Evolutionary conservation across 108 stramenopile species (phyloP).

Genomic region (Seminavis robusta): DNA sequence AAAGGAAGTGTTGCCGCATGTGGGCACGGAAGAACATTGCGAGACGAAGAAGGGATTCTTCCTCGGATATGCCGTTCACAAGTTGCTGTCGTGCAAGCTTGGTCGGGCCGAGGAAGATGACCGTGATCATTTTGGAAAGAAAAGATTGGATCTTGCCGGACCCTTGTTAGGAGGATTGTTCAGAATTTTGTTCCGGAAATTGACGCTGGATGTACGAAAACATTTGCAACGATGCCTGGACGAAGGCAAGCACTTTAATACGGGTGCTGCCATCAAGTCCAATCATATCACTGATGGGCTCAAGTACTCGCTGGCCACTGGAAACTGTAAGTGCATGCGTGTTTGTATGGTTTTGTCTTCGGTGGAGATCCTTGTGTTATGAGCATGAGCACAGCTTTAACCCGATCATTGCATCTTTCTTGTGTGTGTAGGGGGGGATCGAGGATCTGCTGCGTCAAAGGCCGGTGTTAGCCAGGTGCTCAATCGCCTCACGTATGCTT

Average conservation of each 20-base stretch:
- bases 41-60: conserved; percentile 99
- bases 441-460: conserved; percentile 81
- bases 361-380: too few species aligned
- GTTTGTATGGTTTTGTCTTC: too few species aligned
- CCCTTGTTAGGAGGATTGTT: conserved; percentile 95
- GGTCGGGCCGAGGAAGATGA: conserved; percentile 96
- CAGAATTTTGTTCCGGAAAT: conserved; percentile 91
- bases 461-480: conserved; percentile 99
- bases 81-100: conserved; percentile 92
- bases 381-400: too few species aligned
- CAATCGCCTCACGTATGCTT: conserved; percentile 97
- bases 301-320: conserved; percentile 97
- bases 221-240: conserved; percentile 95
- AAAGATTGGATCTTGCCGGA: conserved; percentile 98
- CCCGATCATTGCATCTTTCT: conserved; percentile 5
- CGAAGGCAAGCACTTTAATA: conserved; percentile 94
- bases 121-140: conserved; percentile 99
- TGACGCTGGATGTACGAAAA: conserved; percentile 90
- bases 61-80: conserved; percentile 98
- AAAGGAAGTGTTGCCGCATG: conserved; percentile 97
- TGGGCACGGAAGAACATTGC: conserved; percentile 94
- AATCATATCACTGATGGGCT: conserved; percentile 95
- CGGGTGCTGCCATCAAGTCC: conserved; percentile 94
- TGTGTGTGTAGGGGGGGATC: conserved; percentile 80
- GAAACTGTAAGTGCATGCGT: conserved; percentile 86